Evolutionary conservation across 1,284 basidiomycete species (phyloP).

Genomic region (Trametes hirsuta): DNA sequence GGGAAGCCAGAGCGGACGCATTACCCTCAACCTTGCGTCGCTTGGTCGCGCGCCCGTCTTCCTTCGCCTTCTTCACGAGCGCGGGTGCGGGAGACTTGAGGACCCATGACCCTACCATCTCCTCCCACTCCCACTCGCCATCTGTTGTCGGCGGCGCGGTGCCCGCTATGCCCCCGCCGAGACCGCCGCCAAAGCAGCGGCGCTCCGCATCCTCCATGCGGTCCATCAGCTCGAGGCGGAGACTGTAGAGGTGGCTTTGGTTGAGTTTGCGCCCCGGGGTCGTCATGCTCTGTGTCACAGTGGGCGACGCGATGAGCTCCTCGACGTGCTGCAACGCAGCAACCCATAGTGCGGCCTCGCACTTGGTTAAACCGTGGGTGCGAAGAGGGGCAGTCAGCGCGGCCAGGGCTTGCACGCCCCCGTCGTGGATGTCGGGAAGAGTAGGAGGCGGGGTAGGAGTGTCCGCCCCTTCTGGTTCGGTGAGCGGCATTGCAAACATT

Average conservation of each 20-base stretch:
- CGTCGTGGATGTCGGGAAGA: background rate
- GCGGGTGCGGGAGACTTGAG: constrained; percentile 35
- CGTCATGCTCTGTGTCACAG: constrained; percentile 15
- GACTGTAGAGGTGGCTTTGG: constrained; percentile 33
- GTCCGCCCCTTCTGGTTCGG: constrained; percentile 3
- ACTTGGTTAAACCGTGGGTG: constrained; percentile 37
- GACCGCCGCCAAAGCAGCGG: constrained; percentile 40
- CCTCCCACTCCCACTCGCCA: constrained; percentile 49
- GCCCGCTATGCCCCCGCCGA: background rate
- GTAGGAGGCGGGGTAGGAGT: constrained; percentile 20
- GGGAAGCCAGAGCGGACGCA: background rate
- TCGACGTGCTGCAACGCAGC: constrained; percentile 54
- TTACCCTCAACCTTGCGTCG: constrained; percentile 1
- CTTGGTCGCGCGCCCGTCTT: constrained; percentile 4
- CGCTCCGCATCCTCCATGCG: constrained; percentile 53
- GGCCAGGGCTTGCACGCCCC: constrained; percentile 25
- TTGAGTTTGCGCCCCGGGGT: constrained; percentile 9
- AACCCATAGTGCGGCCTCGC: constrained; percentile 58
- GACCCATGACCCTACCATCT: constrained; percentile 47
- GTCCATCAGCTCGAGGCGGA: constrained; percentile 46
- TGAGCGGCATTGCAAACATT: constrained; percentile 17
- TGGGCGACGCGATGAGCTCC: constrained; percentile 27
- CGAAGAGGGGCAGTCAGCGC: constrained; percentile 41
- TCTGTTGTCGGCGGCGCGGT: constrained; percentile 9
- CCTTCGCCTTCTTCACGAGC: constrained; percentile 12